Evolutionary conservation across 2,329 filamentous ascomycete genomes (phyloP).

Genomic region (Chaetomiaceae sp.): DNA sequence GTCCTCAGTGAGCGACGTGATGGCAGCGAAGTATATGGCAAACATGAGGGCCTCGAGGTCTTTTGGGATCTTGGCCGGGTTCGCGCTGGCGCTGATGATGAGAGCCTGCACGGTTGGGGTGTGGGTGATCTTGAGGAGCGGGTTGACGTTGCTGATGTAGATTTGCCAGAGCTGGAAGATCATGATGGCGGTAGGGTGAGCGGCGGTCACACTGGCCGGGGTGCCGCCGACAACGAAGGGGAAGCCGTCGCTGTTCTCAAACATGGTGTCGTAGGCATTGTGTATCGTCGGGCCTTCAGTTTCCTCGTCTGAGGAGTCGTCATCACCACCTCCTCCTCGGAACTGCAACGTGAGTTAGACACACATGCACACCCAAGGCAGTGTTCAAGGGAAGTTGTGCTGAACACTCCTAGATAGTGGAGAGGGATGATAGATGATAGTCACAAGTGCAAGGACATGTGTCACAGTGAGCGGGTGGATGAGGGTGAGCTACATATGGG

Average conservation of each 20-base stretch:
- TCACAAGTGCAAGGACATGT: too few species aligned
- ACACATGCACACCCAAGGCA: not conserved
- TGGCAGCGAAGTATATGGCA: constrained; percentile 53
- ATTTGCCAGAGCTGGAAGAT: constrained; percentile 63
- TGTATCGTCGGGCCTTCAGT: constrained; percentile 49
- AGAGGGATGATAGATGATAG: too few species aligned
- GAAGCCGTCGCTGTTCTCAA: constrained; percentile 49
- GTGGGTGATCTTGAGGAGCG: constrained; percentile 62
- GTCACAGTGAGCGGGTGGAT: too few species aligned
- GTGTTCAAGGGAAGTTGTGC: too few species aligned
- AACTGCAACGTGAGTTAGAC: constrained; percentile 34
- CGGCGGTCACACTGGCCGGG: constrained; percentile 37
- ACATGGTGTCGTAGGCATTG: constrained; percentile 55
- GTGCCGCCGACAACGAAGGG: constrained; percentile 49
- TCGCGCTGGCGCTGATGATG: constrained; percentile 55
- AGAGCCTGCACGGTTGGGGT: constrained; percentile 58
- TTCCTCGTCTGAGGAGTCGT: constrained; percentile 53
- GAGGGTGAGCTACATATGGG: not conserved
- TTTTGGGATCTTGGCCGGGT: constrained; percentile 47
- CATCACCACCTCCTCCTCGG: constrained; percentile 34
- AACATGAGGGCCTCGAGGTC: constrained; percentile 64
- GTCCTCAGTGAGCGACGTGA: constrained; percentile 51
- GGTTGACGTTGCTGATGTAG: constrained; percentile 64
- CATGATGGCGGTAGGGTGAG: constrained; percentile 51
- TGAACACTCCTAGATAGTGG: too few species aligned